These are phyloP conservation scores for Durotheca rogersii DNA, from an alignment of 495 filamentous ascomycete genomes.

Conservation along the genomic window DNA sequence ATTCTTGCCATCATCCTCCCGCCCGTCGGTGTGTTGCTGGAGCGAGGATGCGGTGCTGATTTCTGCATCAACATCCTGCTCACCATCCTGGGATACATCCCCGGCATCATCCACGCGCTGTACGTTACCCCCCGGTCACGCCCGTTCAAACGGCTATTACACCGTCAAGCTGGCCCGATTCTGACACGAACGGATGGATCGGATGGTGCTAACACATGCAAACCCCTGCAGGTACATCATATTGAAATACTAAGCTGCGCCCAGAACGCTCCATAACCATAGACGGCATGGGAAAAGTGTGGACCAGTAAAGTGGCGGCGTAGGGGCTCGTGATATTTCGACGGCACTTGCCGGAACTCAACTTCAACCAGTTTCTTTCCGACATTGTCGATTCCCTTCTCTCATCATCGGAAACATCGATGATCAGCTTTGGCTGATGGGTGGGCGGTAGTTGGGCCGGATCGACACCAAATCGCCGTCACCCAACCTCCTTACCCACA, in stretches of 20 bases:
- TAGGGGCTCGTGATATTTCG: constrained; percentile 20
- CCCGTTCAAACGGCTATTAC: no score
- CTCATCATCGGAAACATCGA: constrained; percentile 1
- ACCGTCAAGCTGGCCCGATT: background rate
- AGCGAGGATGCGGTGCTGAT: constrained; percentile 80
- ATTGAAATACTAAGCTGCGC: constrained; percentile 53
- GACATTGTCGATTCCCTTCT: background rate
- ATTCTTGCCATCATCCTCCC: constrained; percentile 84
- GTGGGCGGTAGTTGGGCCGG: constrained; percentile 11
- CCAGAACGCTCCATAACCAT: no score
- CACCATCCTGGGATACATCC: constrained; percentile 79
- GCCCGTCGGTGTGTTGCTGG: constrained; percentile 88
- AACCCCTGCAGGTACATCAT: constrained; percentile 46
- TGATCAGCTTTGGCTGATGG: background rate
- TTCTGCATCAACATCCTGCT: constrained; percentile 85
- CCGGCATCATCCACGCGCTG: constrained; percentile 74
- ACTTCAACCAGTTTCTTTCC: background rate
- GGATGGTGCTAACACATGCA: constrained; percentile 22
- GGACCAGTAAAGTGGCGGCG: constrained; percentile 18
- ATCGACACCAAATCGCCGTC: constrained; percentile 29
- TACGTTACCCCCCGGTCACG: constrained; percentile 39
- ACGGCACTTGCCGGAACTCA: constrained; percentile 25
- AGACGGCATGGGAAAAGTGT: constrained; percentile 11
- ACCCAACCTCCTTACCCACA: constrained; percentile 11
- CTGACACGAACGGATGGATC: background rate